Evolutionary conservation across 1,284 basidiomycete genomes (phyloP).

Genomic region (Ustilago crameri): DNA sequence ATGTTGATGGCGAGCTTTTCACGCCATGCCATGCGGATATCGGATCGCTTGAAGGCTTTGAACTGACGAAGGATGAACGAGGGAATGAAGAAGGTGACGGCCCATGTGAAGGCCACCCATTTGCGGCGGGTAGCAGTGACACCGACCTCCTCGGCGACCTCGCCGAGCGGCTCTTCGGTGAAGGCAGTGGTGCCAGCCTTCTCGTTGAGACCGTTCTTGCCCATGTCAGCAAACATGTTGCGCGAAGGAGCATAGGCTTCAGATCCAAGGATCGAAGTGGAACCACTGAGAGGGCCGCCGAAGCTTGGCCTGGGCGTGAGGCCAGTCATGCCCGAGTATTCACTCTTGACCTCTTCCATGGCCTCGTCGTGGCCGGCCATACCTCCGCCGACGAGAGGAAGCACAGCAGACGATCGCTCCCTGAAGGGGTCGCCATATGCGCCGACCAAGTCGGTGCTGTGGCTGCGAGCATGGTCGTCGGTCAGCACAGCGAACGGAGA

Average conservation of each 20-base stretch:
- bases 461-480: conserved; percentile 68
- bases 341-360: conserved; percentile 58
- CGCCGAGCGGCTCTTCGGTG: conserved; percentile 67
- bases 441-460: conserved; percentile 55
- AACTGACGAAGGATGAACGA: conserved; percentile 77
- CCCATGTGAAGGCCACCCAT: conserved; percentile 89
- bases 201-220: conserved; percentile 70
- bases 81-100: conserved; percentile 92
- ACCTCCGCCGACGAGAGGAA: conserved; percentile 74
- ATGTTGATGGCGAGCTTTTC: conserved; percentile 93
- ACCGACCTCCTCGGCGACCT: conserved; percentile 86
- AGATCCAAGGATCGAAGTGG: conserved; percentile 49
- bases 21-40: conserved; percentile 94
- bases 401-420: conserved; percentile 71
- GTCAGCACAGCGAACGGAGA: conserved; percentile 71
- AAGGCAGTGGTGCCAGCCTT: conserved; percentile 52
- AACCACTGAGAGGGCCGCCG: conserved; percentile 36
- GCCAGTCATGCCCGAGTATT: conserved; percentile 45
- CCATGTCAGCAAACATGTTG: conserved; percentile 87
- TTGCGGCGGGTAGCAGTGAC: conserved; percentile 81
- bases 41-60: conserved; percentile 91
- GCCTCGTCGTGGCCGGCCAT: conserved; percentile 20
- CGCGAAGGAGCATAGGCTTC: conserved; percentile 83
- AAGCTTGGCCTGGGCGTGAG: conserved; percentile 38
- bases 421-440: conserved; percentile 66